Base-by-base conservation (phyloP, 75 land plant species). In the Pseudotsuga menziesii region DNA sequence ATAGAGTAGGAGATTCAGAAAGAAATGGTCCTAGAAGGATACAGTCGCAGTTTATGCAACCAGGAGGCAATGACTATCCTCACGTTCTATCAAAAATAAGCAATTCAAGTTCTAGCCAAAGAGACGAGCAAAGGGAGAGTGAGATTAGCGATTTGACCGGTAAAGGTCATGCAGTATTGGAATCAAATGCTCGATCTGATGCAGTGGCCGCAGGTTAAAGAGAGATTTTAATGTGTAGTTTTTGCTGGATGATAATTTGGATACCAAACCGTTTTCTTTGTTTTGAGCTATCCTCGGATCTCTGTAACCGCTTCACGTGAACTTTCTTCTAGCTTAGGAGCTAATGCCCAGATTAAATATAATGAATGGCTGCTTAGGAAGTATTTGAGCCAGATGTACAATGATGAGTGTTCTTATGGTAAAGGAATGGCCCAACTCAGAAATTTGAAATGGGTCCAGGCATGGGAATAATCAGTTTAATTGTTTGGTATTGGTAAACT, bases 401-500 rank as follows among this genome's bases (percentile, higher is more conserved):
- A 35, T 67, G 0, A 2, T 67, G n/a, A 67, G 17, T 7, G 44
- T 67, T 67, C 17, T 16, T 63, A 27, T 32, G 44, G 3, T 0
- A 67, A 35, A 16, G 52, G 39, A 44, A 32, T 69, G 72, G 41
- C 72, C 72, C 54, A 41, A n/a, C 20, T 41, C 19, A 41, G 22
- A 39, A 39, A n/a, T 36, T 35, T 69, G 72, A 39, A 69, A n/a
- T 69, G 72, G 72, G 72, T 69, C 52, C 48, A 69, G 41, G 25
- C 23, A 7, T 20, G 69, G 72, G 9, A 20, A 69, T 69, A 9
- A 41, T 41, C 48, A n/a, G 52, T 25, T 20, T 69, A 69, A 12
- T 39, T 69, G 72, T 69, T 39, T 67, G 44, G 41, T 39, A 39
- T 3, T 67, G 44, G 41, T 39, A 3, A 39, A 39, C 41, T 39